Evolutionary conservation across 306 rosid species (phyloP), one percentile per base, ranked within the genome.

Genomic region (Sophora flavescens): DNA sequence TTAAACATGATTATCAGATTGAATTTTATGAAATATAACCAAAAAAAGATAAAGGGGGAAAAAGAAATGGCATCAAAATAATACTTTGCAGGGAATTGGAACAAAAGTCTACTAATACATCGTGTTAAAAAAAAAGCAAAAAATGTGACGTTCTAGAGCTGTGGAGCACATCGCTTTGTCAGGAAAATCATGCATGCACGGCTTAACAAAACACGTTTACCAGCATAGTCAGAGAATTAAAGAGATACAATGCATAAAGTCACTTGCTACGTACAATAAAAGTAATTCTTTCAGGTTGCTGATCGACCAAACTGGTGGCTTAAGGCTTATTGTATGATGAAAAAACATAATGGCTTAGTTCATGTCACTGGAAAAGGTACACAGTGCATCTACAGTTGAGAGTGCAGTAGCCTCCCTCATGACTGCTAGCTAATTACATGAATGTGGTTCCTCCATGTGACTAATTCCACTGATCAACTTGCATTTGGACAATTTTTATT

Each of bases 311-410:
- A 52, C 45, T 14, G 51, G 63, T 52, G 75, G 75, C 63, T 70
- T 10, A 33, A n/a, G n/a, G n/a, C n/a, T 22, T 22, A 22, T 22
- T 51, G 35, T 32, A 50, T 14, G n/a, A 32, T 18, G 0, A 35
- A 69, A 50, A 42, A 11, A 39, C 41, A 39, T 16, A 72, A 12
- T 59, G 59, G 6, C 2, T 1, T 10, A 11, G 22, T 74, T 73
- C 78, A 45, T 60, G 47, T 36, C 12, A 30, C n/a, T 16, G 22
- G 70, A 74, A 74, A 60, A 74, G 26, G 51, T 62, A 17, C 18
- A 74, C 71, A 74, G 60, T 74, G 62, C 35, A 6, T 61, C 30
- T 16, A 59, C 64, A 48, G 79, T 47, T 48, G 60, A 74, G 36
- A 16, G 6, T 62, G 52, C 62, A 74, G 17, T 62, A 10, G 6